Evolutionary conservation across 1,139 yeast genomes (phyloP), one percentile per base, ranked within the genome.

Genomic region (Pichia sp.): DNA sequence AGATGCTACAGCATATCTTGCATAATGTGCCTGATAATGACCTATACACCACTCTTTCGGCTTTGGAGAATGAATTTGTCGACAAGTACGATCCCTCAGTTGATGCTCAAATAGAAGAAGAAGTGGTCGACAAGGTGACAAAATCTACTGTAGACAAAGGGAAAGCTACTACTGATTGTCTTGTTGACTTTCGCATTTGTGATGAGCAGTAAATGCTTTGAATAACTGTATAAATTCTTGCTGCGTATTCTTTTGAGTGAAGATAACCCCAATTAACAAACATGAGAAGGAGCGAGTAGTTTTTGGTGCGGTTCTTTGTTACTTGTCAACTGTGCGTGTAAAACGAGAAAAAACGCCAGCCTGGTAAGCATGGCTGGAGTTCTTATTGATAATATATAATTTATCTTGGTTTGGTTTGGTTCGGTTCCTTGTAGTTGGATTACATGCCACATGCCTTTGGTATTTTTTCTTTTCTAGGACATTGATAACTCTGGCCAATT

Each of bases 21-120:
- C 41, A 51, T 23, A 49, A 52, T 40, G 31, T 46, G 2, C 19
- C 51, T 3, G 54, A 51, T 34, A n/a, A 38, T 11, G 49, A 45
- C 1, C 41, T 54, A 19, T 38, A 46, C 16, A 29, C 13, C 8
- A 19, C 49, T 5, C 8, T 49, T 1, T 13, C 52, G 2, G 19
- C 40, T 11, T n/a, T 54, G 13, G 53, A 54, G 30, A 31, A 52
- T 16, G 46, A 49, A 6, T 54, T 54, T 44, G 47, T 52, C 4
- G 43, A 40, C 8, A 51, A 54, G 13, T 50, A 54, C 36, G 48
- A 46, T 32, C 41, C 49, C 10, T 29, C 34, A 2, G 11, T 32
- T 4, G 30, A 46, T 7, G 32, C 30, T 8, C 5, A 26, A 8
- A 8, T 26, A 5, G 32, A 10, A n/a, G n/a, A 4, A 2, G 34